Conservation (phyloP, 495 filamentous ascomycete genomes). For the Penicillium soppii region DNA sequence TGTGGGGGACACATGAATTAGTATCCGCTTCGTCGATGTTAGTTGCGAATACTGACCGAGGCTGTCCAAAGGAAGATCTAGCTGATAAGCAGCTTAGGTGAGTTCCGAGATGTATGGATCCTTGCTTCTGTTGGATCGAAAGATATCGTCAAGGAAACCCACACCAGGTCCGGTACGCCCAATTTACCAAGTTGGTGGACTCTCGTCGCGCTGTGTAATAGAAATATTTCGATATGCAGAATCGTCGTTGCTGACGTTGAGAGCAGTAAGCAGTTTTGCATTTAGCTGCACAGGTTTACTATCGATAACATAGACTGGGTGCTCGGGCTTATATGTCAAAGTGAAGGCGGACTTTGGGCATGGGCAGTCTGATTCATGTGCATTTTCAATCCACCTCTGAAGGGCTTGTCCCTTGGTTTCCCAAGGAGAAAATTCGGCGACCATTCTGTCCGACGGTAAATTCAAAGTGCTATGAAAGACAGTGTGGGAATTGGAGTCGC, state of each 20-base stretch:
- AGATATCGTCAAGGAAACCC: slow-evolving; percentile 1
- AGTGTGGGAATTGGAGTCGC: too few relatives aligned
- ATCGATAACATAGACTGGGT: background rate
- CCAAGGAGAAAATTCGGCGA: background rate
- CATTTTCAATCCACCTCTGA: background rate
- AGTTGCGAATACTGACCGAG: background rate
- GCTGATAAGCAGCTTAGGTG: background rate
- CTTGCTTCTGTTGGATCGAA: background rate
- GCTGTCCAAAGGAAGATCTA: background rate
- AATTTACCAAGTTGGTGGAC: slow-evolving; percentile 14
- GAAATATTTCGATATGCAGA: background rate
- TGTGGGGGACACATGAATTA: background rate
- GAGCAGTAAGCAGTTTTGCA: background rate
- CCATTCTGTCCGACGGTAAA: background rate
- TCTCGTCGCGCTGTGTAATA: slow-evolving; percentile 43
- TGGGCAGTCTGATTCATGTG: background rate
- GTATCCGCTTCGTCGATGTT: slow-evolving; percentile 1
- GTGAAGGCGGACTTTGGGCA: background rate
- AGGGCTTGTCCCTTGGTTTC: background rate
- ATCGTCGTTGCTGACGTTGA: background rate
- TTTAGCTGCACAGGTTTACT: background rate
- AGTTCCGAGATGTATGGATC: background rate
- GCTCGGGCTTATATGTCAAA: background rate
- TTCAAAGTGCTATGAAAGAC: too few relatives aligned
- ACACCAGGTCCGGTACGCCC: background rate